Evolutionary conservation across 148 eudicot genomes (phyloP).

Genomic region (Silene uniflora): DNA sequence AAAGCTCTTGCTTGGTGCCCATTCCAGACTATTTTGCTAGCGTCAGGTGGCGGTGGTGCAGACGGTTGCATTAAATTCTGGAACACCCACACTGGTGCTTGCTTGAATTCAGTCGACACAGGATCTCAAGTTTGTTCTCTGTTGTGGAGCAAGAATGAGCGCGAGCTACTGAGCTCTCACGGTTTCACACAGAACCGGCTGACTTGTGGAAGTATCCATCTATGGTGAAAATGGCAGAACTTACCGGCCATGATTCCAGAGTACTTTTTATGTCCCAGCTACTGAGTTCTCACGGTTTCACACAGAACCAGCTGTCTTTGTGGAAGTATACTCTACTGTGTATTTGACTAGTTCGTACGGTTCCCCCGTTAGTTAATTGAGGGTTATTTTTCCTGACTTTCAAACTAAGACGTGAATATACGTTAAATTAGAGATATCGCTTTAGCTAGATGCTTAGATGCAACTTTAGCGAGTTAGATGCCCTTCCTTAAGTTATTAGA

Average conservation of each 20-base stretch:
- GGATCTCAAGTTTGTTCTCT: conserved; percentile 81
- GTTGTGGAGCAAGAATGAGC: conserved; percentile 79
- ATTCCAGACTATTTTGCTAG: conserved; percentile 75
- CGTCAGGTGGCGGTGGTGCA: conserved; percentile 82
- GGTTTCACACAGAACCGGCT: conserved; percentile 72
- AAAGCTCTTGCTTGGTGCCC: conserved; percentile 95
- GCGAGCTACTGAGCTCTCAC: conserved; percentile 83
- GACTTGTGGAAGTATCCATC: conserved; percentile 89
- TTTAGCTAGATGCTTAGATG: too few species aligned
- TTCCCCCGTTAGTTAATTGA: too few species aligned
- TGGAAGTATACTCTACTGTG: too few species aligned
- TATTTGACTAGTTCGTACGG: too few species aligned
- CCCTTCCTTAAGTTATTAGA: too few species aligned
- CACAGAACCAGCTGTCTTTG: conserved; percentile 82
- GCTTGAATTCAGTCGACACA: conserved; percentile 83
- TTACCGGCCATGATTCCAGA: conserved; percentile 74
- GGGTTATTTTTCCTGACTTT: too few species aligned
- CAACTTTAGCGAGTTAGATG: too few species aligned
- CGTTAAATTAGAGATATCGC: too few species aligned
- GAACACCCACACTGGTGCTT: conserved; percentile 89
- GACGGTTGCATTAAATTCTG: conserved; percentile 77
- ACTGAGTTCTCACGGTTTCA: conserved; percentile 91
- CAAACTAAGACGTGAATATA: too few species aligned
- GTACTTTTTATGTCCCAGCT: conserved; percentile 84
- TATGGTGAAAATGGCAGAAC: conserved; percentile 74